Conservation (phyloP, 1,284 basidiomycete species). For the Apiotrichum brassicae region DNA sequence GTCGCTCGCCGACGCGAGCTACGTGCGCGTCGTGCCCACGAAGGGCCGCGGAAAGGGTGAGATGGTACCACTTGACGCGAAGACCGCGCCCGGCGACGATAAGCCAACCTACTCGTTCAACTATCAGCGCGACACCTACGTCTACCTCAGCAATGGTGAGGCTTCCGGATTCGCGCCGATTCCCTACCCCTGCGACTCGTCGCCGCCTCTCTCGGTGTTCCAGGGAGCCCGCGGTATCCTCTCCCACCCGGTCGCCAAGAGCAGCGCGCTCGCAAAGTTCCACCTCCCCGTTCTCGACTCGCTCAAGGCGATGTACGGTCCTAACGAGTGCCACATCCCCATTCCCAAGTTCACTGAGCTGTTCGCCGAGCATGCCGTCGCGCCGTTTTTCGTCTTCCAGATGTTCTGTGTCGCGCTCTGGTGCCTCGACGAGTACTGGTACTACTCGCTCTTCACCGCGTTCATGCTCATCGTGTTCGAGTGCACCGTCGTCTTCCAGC, state of each 20-base stretch:
- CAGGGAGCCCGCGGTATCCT: slow-evolving; percentile 53
- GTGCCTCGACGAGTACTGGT: slow-evolving; percentile 97
- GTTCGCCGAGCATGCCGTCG: slow-evolving; percentile 85
- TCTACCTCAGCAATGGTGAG: slow-evolving; percentile 53
- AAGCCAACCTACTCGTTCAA: slow-evolving; percentile 71
- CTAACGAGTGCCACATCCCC: slow-evolving; percentile 91
- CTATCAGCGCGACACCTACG: slow-evolving; percentile 94
- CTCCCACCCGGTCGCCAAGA: slow-evolving; percentile 23
- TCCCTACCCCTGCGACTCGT: slow-evolving; percentile 77
- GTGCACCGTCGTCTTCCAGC: slow-evolving; percentile 95
- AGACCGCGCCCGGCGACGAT: slow-evolving; percentile 51
- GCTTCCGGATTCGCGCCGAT: slow-evolving; percentile 68
- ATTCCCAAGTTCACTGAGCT: slow-evolving; percentile 84
- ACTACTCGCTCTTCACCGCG: slow-evolving; percentile 89
- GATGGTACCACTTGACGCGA: slow-evolving; percentile 71
- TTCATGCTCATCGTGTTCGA: slow-evolving; percentile 97
- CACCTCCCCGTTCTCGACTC: slow-evolving; percentile 46
- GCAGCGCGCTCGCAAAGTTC: neutral
- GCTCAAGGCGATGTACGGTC: slow-evolving; percentile 62
- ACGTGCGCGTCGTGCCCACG: slow-evolving; percentile 77
- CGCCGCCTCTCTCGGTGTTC: slow-evolving; percentile 67
- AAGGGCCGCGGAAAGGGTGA: slow-evolving; percentile 85
- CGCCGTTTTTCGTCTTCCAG: slow-evolving; percentile 94
- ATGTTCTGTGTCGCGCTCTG: slow-evolving; percentile 92
- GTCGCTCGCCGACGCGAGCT: slow-evolving; percentile 66